Conservation (phyloP, 2,329 filamentous ascomycete species). For the Podosphaera leucotricha region DNA sequence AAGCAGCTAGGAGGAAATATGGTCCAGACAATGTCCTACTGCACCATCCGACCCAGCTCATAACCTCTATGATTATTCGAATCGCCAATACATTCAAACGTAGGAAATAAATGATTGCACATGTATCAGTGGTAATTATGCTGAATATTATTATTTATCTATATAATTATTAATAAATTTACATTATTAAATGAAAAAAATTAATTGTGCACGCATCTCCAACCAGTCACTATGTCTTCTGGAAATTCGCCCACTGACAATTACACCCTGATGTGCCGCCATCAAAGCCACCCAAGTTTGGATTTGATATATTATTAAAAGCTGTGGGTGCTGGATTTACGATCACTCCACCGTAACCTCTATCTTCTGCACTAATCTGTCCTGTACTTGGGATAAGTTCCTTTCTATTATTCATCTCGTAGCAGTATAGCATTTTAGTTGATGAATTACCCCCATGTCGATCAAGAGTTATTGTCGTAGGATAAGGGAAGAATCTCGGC, state of each 20-base stretch:
- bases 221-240: conserved; percentile 2
- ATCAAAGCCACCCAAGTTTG: conserved; percentile 33
- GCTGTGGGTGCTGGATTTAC: conserved; percentile 25
- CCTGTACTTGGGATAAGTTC: conserved; percentile 22
- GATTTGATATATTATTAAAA: conserved; percentile 18
- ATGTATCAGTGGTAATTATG: no score
- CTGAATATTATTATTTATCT: no score
- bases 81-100: no score
- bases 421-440: conserved; percentile 30
- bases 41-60: no score
- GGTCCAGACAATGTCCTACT: no score
- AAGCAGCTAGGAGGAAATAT: no score
- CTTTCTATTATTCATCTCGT: conserved; percentile 24
- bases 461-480: conserved; percentile 35
- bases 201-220: not conserved
- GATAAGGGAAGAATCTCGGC: conserved; percentile 39
- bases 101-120: no score
- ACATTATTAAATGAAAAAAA: not conserved
- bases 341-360: conserved; percentile 25
- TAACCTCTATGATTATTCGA: no score
- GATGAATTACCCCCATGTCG: conserved; percentile 33
- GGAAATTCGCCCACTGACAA: conserved; percentile 34
- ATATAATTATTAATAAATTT: not conserved
- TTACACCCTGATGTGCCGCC: conserved; percentile 38
- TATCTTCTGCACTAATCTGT: conserved; percentile 24